Percentiles rank a stretch among this genome's conserved stretches.
phyloP scores from a whole-genome alignment of 139 green algal species.

The Zygnema cylindricum region DNA sequence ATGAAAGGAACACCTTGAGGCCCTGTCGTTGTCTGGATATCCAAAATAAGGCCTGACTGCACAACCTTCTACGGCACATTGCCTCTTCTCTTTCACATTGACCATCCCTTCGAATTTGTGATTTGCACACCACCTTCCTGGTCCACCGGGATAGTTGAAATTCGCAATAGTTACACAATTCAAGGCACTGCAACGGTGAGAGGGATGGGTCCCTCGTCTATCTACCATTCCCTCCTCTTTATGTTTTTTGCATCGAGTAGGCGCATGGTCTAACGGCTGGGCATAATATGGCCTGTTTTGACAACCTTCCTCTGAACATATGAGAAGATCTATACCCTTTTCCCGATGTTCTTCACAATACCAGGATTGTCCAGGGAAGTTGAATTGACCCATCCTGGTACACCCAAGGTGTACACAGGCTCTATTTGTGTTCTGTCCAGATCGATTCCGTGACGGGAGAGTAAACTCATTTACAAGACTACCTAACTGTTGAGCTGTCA shows the following conservation, averaged over 20 bases:
- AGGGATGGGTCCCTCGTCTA: background rate
- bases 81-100: slow-evolving; percentile 23
- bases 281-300: background rate
- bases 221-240: slow-evolving; percentile 20
- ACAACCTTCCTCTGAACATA: background rate
- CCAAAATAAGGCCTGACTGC: slow-evolving; percentile 5
- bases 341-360: slow-evolving; percentile 11
- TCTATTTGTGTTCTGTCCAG: no score
- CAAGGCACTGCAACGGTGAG: background rate
- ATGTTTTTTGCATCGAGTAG: slow-evolving; percentile 9
- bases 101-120: slow-evolving; percentile 18
- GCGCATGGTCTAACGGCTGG: background rate
- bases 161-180: slow-evolving; percentile 2
- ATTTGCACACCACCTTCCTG: background rate
- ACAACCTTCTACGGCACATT: slow-evolving; percentile 6
- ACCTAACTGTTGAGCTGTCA: no score
- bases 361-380: background rate
- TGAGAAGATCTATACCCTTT: background rate
- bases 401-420: background rate
- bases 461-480: no score
- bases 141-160: slow-evolving; percentile 16
- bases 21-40: background rate
- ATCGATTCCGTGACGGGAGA: no score
- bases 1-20: background rate
- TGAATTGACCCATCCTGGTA: slow-evolving; percentile 9